Conservation (phyloP, 1,284 basidiomycete genomes). For the Fomitiporia mediterranea region DNA sequence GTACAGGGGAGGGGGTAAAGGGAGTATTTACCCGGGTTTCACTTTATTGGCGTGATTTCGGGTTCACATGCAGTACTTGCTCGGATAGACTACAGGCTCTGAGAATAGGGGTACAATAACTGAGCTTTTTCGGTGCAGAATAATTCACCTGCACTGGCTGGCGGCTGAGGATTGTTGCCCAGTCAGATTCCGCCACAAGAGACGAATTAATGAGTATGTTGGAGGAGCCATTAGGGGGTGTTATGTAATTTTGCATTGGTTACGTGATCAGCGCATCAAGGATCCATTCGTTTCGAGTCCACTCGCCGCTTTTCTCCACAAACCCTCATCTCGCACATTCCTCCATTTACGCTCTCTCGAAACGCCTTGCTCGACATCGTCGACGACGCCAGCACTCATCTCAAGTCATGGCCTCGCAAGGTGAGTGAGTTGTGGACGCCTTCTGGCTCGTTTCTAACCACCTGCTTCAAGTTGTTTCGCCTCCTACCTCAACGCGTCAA, state of each 20-base stretch:
- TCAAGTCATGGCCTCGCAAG: background rate
- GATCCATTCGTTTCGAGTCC: background rate
- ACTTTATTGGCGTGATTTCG: too few relatives aligned
- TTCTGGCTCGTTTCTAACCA: background rate
- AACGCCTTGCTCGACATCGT: background rate
- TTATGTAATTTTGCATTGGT: background rate
- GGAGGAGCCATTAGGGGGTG: too few relatives aligned
- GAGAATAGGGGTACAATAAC: too few relatives aligned
- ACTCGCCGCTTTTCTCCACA: background rate
- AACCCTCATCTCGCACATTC: background rate
- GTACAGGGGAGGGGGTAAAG: too few relatives aligned
- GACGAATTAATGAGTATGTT: too few relatives aligned
- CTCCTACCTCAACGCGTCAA: background rate
- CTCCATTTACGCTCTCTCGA: background rate
- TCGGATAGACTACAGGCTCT: too few relatives aligned
- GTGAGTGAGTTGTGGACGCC: background rate
- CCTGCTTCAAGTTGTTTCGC: background rate
- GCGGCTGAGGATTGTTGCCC: too few relatives aligned
- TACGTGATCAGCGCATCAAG: background rate
- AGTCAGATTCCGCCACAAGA: too few relatives aligned
- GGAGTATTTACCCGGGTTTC: too few relatives aligned
- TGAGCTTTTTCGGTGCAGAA: too few relatives aligned
- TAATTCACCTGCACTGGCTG: too few relatives aligned
- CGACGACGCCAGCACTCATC: background rate
- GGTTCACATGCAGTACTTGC: too few relatives aligned